phyloP scores from a whole-genome alignment of 2,329 filamentous ascomycete species.

The Orbilia javanica region DNA sequence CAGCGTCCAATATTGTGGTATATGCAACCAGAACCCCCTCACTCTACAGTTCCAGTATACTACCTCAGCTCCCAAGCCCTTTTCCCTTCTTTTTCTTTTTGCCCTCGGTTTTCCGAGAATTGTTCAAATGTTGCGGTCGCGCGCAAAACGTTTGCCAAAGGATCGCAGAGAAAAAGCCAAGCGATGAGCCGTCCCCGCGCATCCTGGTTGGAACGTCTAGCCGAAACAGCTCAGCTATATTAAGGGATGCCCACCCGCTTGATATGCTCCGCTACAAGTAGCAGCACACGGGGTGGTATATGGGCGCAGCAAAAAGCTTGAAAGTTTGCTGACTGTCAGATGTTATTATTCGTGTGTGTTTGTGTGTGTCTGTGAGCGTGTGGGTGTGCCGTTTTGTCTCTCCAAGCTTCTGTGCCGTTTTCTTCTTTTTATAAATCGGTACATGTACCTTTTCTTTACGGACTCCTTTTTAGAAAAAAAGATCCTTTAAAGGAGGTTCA shows the following conservation, averaged over 20 bases:
- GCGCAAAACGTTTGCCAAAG: conserved; percentile 9
- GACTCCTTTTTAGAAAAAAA: conserved; percentile 8
- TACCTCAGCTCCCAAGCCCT: neutral
- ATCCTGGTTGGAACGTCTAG: conserved; percentile 46
- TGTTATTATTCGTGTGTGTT: neutral
- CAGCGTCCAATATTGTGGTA: too few relatives aligned
- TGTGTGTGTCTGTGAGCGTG: too few relatives aligned
- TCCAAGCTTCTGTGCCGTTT: conserved; percentile 7
- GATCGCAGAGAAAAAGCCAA: conserved; percentile 25
- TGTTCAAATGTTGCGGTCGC: neutral
- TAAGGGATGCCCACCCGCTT: conserved; percentile 46
- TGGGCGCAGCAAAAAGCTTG: conserved; percentile 8
- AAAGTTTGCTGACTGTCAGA: conserved; percentile 19
- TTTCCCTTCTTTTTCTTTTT: neutral
- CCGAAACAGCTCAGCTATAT: conserved; percentile 53
- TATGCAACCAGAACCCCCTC: neutral
- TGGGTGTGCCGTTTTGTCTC: conserved; percentile 14
- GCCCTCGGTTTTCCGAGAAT: neutral
- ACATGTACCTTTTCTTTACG: too few relatives aligned
- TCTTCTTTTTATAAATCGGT: conserved; percentile 16
- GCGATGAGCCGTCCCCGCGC: conserved; percentile 20
- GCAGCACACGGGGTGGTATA: conserved; percentile 12
- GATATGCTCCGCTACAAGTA: conserved; percentile 27
- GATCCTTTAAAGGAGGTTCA: conserved; percentile 1
- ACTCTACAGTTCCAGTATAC: neutral